These are phyloP conservation scores for Hymenoscyphus infarciens DNA, from an alignment of 2,329 filamentous ascomycete genomes.

Conservation along the genomic window DNA sequence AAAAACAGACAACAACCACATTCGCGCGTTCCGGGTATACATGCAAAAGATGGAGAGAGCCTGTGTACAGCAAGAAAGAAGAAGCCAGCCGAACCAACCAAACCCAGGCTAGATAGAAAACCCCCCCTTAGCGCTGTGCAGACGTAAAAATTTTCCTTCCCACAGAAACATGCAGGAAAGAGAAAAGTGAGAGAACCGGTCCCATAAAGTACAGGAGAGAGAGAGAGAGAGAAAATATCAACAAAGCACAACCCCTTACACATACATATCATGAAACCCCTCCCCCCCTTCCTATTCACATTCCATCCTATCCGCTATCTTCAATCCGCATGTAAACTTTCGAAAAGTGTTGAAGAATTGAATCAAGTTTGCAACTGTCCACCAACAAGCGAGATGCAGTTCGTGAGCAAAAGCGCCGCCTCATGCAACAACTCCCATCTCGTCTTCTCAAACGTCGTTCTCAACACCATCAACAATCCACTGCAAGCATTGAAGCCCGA, in stretches of 20 bases:
- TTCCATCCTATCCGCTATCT: background rate
- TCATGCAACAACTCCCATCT: conserved; percentile 92
- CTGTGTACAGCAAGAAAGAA: background rate
- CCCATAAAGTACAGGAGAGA: conserved; percentile 1
- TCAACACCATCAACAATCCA: conserved; percentile 75
- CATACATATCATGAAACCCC: background rate
- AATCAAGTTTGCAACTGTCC: background rate
- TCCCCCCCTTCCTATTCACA: background rate
- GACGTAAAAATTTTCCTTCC: background rate
- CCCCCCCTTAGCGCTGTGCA: background rate
- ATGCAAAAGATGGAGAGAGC: background rate
- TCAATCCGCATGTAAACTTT: background rate
- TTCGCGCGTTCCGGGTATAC: background rate
- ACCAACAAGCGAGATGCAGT: conserved; percentile 62
- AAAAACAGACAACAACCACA: background rate
- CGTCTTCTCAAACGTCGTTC: conserved; percentile 75
- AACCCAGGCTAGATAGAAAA: background rate
- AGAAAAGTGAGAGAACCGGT: background rate
- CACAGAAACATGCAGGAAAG: background rate
- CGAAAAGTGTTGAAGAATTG: background rate
- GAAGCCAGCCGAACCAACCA: background rate
- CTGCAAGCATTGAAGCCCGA: conserved; percentile 78
- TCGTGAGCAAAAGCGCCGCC: conserved; percentile 73
- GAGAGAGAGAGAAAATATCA: background rate
- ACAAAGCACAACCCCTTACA: background rate